Evolutionary conservation across 139 green algal species (phyloP).

Genomic region (Closterium sp.): DNA sequence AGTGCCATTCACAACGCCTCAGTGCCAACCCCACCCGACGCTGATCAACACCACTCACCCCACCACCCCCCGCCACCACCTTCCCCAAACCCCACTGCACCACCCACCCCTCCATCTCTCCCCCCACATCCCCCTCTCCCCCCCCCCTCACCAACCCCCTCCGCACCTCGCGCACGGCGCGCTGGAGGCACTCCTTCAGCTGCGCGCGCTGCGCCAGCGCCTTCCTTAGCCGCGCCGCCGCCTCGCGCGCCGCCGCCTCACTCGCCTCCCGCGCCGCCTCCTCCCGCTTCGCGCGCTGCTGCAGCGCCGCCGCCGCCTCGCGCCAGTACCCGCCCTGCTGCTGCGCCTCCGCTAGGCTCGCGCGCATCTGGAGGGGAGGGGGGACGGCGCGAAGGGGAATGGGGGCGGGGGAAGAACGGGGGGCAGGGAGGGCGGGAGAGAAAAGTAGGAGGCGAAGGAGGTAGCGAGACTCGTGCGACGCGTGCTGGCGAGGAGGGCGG

Average conservation of each 20-base stretch:
- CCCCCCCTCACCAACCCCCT: too few species aligned
- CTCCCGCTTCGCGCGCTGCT: not conserved
- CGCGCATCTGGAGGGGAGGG: not conserved
- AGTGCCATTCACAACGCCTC: too few species aligned
- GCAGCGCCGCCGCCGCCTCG: not conserved
- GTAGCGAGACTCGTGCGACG: not conserved
- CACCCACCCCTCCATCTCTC: too few species aligned
- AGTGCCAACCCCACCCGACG: too few species aligned
- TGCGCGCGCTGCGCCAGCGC: not conserved
- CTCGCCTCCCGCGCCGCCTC: not conserved
- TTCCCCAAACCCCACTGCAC: not conserved
- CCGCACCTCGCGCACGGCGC: not conserved
- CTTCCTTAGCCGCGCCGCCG: not conserved
- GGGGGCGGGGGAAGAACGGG: too few species aligned
- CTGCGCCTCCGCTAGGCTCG: not conserved
- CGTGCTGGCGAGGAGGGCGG: not conserved
- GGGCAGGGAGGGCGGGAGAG: not conserved
- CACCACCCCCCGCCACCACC: not conserved
- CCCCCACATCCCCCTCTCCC: too few species aligned
- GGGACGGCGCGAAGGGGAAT: not conserved
- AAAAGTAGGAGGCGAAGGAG: not conserved
- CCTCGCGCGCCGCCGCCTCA: not conserved
- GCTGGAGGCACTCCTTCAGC: not conserved
- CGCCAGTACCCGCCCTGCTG: not conserved
- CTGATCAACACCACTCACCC: too few species aligned